These are phyloP conservation scores for Leishmania guyanensis DNA, from an alignment of 208 protist species.

Conservation along the genomic window DNA sequence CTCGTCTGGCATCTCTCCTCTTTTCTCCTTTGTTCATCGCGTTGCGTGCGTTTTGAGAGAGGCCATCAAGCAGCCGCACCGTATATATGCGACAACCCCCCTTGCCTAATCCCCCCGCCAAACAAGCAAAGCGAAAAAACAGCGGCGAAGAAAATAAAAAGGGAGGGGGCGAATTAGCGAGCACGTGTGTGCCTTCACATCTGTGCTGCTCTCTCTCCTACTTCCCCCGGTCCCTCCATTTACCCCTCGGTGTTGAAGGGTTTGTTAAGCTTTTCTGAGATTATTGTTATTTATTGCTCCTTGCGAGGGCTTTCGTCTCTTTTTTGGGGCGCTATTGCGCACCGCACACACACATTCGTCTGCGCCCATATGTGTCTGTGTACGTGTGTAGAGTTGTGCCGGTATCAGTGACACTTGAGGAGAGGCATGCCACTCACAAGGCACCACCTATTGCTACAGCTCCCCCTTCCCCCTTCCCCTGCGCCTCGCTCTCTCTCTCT, in stretches of 20 bases:
- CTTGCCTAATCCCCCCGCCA: background rate
- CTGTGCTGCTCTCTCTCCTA: conserved; percentile 1
- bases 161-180: background rate
- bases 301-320: background rate
- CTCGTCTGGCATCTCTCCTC: background rate
- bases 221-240: background rate
- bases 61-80: background rate
- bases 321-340: background rate
- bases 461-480: background rate
- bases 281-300: conserved; percentile 11
- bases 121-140: background rate
- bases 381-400: background rate
- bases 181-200: conserved; percentile 10
- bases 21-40: background rate
- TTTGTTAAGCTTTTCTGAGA: background rate
- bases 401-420: background rate
- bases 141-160: too few species aligned
- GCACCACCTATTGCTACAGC: background rate
- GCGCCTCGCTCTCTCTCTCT: background rate
- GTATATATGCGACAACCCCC: background rate
- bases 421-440: background rate
- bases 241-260: background rate
- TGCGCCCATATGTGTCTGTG: background rate
- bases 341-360: background rate
- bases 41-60: background rate